These are phyloP conservation scores for Hortiboletus flavorubellus DNA, from an alignment of 768 basidiomycete species.

Conservation along the genomic window DNA sequence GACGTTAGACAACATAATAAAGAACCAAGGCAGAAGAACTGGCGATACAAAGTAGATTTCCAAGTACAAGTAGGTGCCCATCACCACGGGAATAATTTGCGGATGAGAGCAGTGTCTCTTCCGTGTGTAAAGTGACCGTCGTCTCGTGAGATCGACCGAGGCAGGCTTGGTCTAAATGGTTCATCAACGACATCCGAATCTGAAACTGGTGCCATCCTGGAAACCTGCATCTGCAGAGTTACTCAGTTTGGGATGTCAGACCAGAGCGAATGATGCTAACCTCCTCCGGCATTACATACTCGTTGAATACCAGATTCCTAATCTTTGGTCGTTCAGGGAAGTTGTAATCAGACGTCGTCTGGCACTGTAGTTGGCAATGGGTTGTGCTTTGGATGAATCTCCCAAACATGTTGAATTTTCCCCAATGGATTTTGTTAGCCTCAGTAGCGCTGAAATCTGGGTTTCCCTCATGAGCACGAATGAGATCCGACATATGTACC, in stretches of 20 bases:
- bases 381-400: slow-evolving; percentile 75
- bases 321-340: slow-evolving; percentile 58
- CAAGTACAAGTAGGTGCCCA: slow-evolving; percentile 15
- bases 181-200: slow-evolving; percentile 41
- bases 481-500: slow-evolving; percentile 86
- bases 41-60: slow-evolving; percentile 29
- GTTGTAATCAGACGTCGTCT: slow-evolving; percentile 53
- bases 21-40: slow-evolving; percentile 23
- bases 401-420: slow-evolving; percentile 92
- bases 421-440: slow-evolving; percentile 84
- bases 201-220: slow-evolving; percentile 55
- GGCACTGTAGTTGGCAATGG: slow-evolving; percentile 76
- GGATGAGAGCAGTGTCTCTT: slow-evolving; percentile 45
- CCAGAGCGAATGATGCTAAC: slow-evolving; percentile 36
- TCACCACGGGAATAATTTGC: slow-evolving; percentile 50
- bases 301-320: slow-evolving; percentile 50
- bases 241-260: slow-evolving; percentile 4
- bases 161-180: slow-evolving; percentile 33
- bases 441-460: slow-evolving; percentile 65
- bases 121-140: slow-evolving; percentile 29
- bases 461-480: slow-evolving; percentile 84
- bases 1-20: slow-evolving; percentile 27
- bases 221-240: slow-evolving; percentile 56
- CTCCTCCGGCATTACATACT: slow-evolving; percentile 66
- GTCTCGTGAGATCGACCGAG: slow-evolving; percentile 33